These are phyloP conservation scores for Wickerhamomyces pijperi DNA, from an alignment of 805 yeast species.

Conservation along the genomic window DNA sequence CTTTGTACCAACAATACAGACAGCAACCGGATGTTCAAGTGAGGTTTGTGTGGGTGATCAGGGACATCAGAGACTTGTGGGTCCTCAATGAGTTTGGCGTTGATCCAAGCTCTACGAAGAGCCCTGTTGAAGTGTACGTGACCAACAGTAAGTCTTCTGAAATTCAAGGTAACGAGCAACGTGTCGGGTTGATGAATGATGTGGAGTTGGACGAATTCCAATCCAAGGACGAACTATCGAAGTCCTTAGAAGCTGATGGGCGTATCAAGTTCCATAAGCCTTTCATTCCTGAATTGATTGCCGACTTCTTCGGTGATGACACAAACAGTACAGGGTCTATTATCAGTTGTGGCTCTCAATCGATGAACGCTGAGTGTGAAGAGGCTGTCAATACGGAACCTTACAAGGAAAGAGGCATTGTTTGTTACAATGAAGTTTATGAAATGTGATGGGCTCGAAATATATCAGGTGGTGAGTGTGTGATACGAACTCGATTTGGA, in stretches of 20 bases:
- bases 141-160: too few relatives aligned
- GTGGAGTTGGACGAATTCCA: neutral
- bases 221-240: too few relatives aligned
- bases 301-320: neutral
- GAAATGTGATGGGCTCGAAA: neutral
- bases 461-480: too few relatives aligned
- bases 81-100: constrained; percentile 27
- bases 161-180: neutral
- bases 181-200: neutral
- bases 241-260: neutral
- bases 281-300: neutral
- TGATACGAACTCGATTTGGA: too few relatives aligned
- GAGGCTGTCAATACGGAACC: neutral
- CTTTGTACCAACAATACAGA: constrained; percentile 33
- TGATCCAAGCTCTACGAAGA: neutral
- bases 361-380: neutral
- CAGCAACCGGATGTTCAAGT: constrained; percentile 19
- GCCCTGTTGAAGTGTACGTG: too few relatives aligned
- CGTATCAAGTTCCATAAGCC: neutral
- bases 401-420: neutral
- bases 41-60: constrained; percentile 44
- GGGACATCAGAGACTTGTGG: constrained; percentile 34
- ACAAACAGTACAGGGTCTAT: too few relatives aligned
- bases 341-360: neutral
- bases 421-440: neutral